phyloP scores from a whole-genome alignment of 208 protist genomes.

The Acanthamoeba royreba region DNA sequence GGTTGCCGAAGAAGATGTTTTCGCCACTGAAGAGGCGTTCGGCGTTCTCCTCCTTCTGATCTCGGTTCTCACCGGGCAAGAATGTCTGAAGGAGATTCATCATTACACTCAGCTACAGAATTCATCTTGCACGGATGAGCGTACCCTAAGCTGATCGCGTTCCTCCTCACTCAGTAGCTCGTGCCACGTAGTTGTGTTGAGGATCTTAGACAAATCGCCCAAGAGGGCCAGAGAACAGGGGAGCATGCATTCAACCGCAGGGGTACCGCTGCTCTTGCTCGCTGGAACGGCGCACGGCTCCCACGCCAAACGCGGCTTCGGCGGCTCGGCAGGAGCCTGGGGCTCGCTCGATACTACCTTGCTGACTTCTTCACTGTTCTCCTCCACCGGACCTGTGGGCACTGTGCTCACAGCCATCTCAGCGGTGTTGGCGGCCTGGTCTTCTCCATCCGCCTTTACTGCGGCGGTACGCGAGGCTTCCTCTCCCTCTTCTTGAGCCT shows the following conservation, averaged over 20 bases:
- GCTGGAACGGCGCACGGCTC: not conserved
- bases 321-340: not conserved
- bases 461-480: too few relatives aligned
- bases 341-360: not conserved
- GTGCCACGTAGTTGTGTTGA: constrained; percentile 24
- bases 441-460: too few relatives aligned
- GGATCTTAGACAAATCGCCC: not conserved
- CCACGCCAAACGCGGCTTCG: not conserved
- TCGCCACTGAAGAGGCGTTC: not conserved
- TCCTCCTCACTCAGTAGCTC: constrained; percentile 12
- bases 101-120: not conserved
- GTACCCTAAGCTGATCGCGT: not conserved
- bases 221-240: not conserved
- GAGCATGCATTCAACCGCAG: not conserved
- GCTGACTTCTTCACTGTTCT: not conserved
- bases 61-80: not conserved
- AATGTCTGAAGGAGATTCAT: not conserved
- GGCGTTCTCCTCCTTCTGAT: not conserved
- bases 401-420: too few relatives aligned
- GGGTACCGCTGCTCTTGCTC: not conserved
- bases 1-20: constrained; percentile 15
- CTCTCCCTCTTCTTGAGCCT: too few relatives aligned
- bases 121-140: not conserved
- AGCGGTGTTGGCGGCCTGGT: too few relatives aligned
- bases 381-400: too few relatives aligned